Evolutionary conservation across 139 green algal genomes (phyloP), one percentile per base, ranked within the genome.

Genomic region (Picochlorum sp.): DNA sequence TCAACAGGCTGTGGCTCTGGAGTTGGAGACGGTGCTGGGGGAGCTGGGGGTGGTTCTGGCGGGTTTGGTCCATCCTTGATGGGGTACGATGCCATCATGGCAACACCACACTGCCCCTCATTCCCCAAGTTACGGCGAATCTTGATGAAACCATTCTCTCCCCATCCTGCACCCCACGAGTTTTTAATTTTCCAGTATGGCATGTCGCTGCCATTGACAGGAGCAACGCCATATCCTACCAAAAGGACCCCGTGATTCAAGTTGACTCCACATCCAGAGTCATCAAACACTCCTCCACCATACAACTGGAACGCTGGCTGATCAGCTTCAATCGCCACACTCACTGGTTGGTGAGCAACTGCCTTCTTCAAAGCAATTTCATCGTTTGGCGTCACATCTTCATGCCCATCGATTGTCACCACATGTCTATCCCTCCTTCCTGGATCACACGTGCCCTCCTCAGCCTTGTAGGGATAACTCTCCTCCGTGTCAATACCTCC

Each of bases 111-210:
- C 69, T 91, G 81, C 21, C 93, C 93, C 28, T 72, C 30, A 18
- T 45, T 63, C 37, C 37, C 64, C 45, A 68, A 20, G 45, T 71
- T 45, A 49, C 69, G 66, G 9, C 49, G 21, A 51, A 81, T 56
- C 31, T 76, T 75, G 63, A 98, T 95, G 87, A 92, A 97, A 38
- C 92, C 92, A 1, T 74, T 49, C 62, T 96, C 88, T 49, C 91
- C 91, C 91, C 91, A 97, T 56, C 55, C 67, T n/a, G 23, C 45
- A 18, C 92, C 91, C 94, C 93, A 98, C 8, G 75, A 90, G 81
- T 99, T 99, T 80, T 98, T 98, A 4, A 98, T 79, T 11, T 95
- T 85, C 85, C 87, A 98, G 83, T 94, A 98, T 45, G 69, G 55
- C 45, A 72, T 51, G 38, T 76, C 67, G 1, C 41, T 65, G 9